These are phyloP conservation scores for Penicillium macrosclerotiorum DNA, from an alignment of 495 filamentous ascomycete species.

Conservation along the genomic window DNA sequence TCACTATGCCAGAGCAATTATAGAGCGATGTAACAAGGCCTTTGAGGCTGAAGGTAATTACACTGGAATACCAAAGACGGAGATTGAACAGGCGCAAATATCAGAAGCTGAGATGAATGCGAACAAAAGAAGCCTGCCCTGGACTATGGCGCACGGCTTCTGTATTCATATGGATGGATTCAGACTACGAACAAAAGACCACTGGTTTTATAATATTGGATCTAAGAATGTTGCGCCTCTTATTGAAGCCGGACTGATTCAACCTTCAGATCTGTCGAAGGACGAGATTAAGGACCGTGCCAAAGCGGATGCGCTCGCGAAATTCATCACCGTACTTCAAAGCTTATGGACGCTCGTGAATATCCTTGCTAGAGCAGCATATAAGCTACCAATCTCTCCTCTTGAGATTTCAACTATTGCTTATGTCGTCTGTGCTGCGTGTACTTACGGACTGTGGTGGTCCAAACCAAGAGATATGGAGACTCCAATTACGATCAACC, in stretches of 20 bases:
- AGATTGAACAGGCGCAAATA: not conserved
- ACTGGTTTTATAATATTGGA: conserved; percentile 6
- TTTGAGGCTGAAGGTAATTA: not conserved
- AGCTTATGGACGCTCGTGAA: not conserved
- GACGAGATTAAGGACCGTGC: conserved; percentile 10
- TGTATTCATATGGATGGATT: conserved; percentile 6
- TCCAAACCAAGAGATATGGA: conserved; percentile 1
- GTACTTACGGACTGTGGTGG: conserved; percentile 2
- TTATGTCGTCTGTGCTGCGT: not conserved
- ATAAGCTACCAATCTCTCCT: not conserved
- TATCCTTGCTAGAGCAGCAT: not conserved
- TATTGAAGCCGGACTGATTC: conserved; percentile 6
- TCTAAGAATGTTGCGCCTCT: not conserved
- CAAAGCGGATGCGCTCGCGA: conserved; percentile 10
- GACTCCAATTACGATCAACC: not conserved
- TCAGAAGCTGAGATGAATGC: not conserved
- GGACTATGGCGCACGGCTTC: conserved; percentile 6
- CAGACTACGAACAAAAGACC: conserved; percentile 7
- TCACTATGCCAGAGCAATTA: not conserved
- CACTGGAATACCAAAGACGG: not conserved
- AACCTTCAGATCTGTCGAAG: conserved; percentile 1
- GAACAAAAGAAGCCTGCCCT: not conserved
- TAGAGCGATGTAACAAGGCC: conserved; percentile 1
- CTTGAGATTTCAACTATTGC: conserved; percentile 1
- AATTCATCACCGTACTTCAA: conserved; percentile 7